phyloP scores from a whole-genome alignment of 2,329 filamentous ascomycete genomes.

The Trichoderma sp. region DNA sequence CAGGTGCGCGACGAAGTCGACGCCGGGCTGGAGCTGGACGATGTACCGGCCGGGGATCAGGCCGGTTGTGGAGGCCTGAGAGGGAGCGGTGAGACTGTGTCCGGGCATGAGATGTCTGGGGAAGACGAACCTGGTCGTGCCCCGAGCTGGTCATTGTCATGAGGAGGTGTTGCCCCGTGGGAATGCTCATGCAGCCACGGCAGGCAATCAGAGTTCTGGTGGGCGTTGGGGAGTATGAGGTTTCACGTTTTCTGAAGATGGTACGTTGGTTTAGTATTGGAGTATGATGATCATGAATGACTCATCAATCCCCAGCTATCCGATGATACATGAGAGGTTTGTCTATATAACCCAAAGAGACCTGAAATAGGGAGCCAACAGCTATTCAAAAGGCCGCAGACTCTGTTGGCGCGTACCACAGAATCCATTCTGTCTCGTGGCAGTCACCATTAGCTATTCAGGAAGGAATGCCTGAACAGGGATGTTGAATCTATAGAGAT shows the following conservation, averaged over 20 bases:
- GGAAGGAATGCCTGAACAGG: background rate
- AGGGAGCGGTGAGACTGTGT: background rate
- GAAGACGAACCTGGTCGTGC: background rate
- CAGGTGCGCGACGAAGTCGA: background rate
- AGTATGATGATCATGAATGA: background rate
- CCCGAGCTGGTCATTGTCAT: background rate
- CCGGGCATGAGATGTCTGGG: background rate
- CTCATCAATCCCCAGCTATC: background rate
- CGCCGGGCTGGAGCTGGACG: background rate
- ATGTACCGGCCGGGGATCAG: background rate
- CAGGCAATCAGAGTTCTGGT: background rate
- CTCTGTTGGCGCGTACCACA: background rate
- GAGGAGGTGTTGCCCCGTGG: background rate
- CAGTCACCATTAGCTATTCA: background rate
- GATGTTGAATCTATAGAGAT: background rate
- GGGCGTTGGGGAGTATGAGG: background rate
- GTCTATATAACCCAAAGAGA: background rate
- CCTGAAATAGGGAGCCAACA: background rate
- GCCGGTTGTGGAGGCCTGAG: background rate
- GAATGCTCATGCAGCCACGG: background rate
- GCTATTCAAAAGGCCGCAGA: background rate
- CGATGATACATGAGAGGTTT: background rate
- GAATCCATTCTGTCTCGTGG: background rate
- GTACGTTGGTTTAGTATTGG: background rate
- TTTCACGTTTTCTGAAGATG: background rate